Conservation (phyloP, 331 rosid genomes). For the Cydonia oblonga region DNA sequence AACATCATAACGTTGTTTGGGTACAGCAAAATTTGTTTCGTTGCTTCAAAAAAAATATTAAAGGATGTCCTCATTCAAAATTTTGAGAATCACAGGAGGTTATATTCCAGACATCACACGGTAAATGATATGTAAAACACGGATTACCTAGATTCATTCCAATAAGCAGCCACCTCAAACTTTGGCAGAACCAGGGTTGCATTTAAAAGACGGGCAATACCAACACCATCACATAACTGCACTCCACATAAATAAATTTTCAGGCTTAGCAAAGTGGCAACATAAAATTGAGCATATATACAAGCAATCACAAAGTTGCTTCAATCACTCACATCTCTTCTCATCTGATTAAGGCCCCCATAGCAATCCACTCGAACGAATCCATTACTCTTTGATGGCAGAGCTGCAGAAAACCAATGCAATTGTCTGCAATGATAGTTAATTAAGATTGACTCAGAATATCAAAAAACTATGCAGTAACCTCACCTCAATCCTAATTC, state of each 20-base stretch:
- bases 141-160: slow-evolving; percentile 81
- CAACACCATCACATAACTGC: slow-evolving; percentile 93
- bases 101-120: not conserved
- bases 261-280: slow-evolving; percentile 13
- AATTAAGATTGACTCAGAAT: slow-evolving; percentile 53
- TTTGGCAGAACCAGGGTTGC: slow-evolving; percentile 41
- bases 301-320: slow-evolving; percentile 2
- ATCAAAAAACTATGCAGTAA: not conserved
- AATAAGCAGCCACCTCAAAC: slow-evolving; percentile 80
- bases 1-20: not conserved
- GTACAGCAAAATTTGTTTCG: not conserved
- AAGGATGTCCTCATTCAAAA: not conserved
- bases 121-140: not conserved
- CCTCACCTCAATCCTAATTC: not conserved
- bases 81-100: not conserved
- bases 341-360: slow-evolving; percentile 95
- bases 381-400: slow-evolving; percentile 57
- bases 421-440: slow-evolving; percentile 80
- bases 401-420: slow-evolving; percentile 87
- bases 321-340: slow-evolving; percentile 67
- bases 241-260: slow-evolving; percentile 7
- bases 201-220: slow-evolving; percentile 72
- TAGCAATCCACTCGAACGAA: slow-evolving; percentile 91
- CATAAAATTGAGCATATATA: not conserved
- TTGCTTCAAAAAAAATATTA: not conserved